Base-by-base conservation (phyloP, 1,284 basidiomycete species). In the Neonothopanus nambi region DNA sequence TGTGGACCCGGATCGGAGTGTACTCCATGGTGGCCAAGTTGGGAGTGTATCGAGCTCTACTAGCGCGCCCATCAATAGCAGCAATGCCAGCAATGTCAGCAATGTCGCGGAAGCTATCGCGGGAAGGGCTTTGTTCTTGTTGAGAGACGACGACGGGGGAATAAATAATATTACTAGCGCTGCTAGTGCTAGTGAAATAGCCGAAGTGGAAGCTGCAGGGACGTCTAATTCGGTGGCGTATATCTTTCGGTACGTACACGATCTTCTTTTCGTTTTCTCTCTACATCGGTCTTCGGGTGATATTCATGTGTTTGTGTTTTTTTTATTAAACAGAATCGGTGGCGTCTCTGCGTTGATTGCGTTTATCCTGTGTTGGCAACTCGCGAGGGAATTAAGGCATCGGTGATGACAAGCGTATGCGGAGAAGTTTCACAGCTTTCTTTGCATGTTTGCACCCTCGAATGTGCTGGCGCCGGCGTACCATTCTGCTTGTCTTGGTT, bases 301-400 rank as follows among this genome's bases (percentile, higher is more conserved):
- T 28, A 17, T 13, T 36, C 18, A 45, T 42, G 18, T 9, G 9
- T 9, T 33, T 9, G 9, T 13, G 30, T 13, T 33, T 60, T n/a
- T n/a, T n/a, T n/a, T n/a, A n/a, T n/a, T n/a, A n/a, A n/a, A n/a
- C n/a, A 91, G 89, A 48, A 68, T 93, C 43, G 91, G 91, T 39
- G 90, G 89, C 0, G 62, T 91, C n/a, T 79, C 86, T 21, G 84
- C 89, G 0, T 69, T 74, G 0, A 72, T 92, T 43, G 89, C 90
- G 0, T 89, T 84, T 55, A 73, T 87, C 13, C 71, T 93, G 4
- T 82, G 81, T 57, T 85, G 82, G 74, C 76, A 84, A 48, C 75
- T 93, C 5, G 78, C 85, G 18, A 75, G 79, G 55, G 80, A 86
- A 56, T 62, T 89, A 47, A 71, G 73, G 56, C 82, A 79, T 64